Evolutionary conservation across 148 eudicot genomes (phyloP).

Genomic region (Persicaria maculosa): DNA sequence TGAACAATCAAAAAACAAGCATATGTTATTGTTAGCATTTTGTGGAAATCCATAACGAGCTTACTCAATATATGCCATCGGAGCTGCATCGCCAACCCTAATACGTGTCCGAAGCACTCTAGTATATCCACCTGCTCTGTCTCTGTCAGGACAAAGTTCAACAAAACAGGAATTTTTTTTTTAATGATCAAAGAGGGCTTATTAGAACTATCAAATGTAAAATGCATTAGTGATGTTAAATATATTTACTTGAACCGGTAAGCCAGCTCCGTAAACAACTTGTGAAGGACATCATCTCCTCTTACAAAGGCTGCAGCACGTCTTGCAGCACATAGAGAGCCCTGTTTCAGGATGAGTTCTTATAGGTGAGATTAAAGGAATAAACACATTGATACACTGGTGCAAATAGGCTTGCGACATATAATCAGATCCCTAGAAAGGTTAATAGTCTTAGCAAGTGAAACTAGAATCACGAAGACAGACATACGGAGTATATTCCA

Average conservation of each 20-base stretch:
- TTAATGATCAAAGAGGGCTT: background rate
- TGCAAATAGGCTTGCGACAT: background rate
- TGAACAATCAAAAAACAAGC: too few relatives aligned
- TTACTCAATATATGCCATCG: slow-evolving; percentile 98
- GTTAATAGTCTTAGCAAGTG: background rate
- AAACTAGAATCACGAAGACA: background rate
- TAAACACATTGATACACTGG: background rate
- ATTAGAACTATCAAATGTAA: background rate
- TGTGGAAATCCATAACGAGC: slow-evolving; percentile 11
- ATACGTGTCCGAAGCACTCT: slow-evolving; percentile 88
- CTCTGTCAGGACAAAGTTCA: slow-evolving; percentile 32
- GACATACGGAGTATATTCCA: background rate
- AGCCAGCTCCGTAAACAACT: slow-evolving; percentile 84
- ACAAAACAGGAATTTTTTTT: background rate
- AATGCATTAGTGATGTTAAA: slow-evolving; percentile 9
- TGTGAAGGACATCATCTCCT: slow-evolving; percentile 93
- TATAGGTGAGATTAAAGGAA: background rate
- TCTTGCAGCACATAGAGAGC: slow-evolving; percentile 85
- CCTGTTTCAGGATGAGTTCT: slow-evolving; percentile 31
- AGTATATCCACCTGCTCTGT: slow-evolving; percentile 93
- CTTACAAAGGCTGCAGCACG: slow-evolving; percentile 88
- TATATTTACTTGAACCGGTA: slow-evolving; percentile 79
- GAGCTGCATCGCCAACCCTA: slow-evolving; percentile 97
- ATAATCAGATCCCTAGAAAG: background rate
- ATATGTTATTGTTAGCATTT: background rate